Conservation (phyloP, 352 stramenopile species). For the Peronospora belbahrii region DNA sequence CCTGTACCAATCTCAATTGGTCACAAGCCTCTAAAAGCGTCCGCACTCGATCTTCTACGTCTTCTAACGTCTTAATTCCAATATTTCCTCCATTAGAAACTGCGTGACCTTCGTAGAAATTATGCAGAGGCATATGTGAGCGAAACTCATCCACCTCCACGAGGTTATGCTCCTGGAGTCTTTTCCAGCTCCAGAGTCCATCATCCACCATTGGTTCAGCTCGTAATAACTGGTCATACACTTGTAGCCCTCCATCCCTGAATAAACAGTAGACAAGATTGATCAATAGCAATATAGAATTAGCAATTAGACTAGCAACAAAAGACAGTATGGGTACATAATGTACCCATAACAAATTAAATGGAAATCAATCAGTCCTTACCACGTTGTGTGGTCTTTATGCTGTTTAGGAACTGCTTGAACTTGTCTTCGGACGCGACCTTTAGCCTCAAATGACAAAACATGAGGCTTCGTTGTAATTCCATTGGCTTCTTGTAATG, state of each 20-base stretch:
- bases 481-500: constrained; percentile 35
- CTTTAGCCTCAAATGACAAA: constrained; percentile 74
- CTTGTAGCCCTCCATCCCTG: constrained; percentile 51
- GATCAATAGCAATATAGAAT: background rate
- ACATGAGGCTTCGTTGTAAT: constrained; percentile 38
- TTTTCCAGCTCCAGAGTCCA: constrained; percentile 55
- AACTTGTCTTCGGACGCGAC: constrained; percentile 15
- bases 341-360: background rate
- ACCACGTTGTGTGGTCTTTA: constrained; percentile 39
- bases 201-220: constrained; percentile 11
- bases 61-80: constrained; percentile 44
- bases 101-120: constrained; percentile 65
- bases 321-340: too few species aligned
- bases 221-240: constrained; percentile 55
- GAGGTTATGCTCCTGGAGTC: constrained; percentile 44
- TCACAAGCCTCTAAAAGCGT: constrained; percentile 60
- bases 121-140: constrained; percentile 70
- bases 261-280: background rate
- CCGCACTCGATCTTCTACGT: constrained; percentile 52
- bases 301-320: too few species aligned
- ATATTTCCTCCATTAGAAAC: constrained; percentile 47
- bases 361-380: background rate
- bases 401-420: constrained; percentile 17
- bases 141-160: constrained; percentile 72
- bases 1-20: constrained; percentile 51